Conservation (phyloP, 2,329 filamentous ascomycete genomes). For the Penicillium brevicompactum region DNA sequence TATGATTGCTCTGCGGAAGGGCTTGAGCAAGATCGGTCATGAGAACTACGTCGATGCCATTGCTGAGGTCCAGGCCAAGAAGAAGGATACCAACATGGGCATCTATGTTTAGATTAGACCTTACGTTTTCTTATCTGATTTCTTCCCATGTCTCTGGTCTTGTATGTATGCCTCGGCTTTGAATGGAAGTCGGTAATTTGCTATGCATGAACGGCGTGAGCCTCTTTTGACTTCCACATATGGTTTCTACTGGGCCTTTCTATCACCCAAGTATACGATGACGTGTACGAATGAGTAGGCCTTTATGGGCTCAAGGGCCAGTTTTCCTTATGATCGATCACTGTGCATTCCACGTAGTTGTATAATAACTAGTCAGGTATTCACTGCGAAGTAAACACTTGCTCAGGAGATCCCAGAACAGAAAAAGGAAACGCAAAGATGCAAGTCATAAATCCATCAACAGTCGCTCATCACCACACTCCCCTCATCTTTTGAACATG, state of each 20-base stretch:
- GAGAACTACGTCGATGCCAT: constrained; percentile 99
- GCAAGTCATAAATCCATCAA: constrained; percentile 22
- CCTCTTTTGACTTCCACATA: too few species aligned
- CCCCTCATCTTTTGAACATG: not conserved
- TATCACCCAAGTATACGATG: too few species aligned
- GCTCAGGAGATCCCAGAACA: not conserved
- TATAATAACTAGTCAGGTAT: not conserved
- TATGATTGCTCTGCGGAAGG: constrained; percentile 95
- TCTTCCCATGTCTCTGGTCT: constrained; percentile 16
- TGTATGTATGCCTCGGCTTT: constrained; percentile 23
- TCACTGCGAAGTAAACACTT: not conserved
- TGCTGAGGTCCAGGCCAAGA: constrained; percentile 83
- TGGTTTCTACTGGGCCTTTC: too few species aligned
- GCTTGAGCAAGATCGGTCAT: constrained; percentile 94
- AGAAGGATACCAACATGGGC: constrained; percentile 72
- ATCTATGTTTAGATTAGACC: constrained; percentile 44
- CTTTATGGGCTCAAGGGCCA: not conserved
- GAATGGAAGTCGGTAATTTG: constrained; percentile 22
- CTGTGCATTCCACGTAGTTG: constrained; percentile 1
- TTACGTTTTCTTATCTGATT: constrained; percentile 13
- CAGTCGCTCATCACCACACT: not conserved
- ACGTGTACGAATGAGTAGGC: not conserved
- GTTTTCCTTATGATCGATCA: not conserved
- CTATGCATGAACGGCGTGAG: constrained; percentile 15
- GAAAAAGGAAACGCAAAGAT: constrained; percentile 11